Evolutionary conservation across 106 monocot species (phyloP), one percentile per base, ranked within the genome.

Genomic region (Vanilla planifolia): DNA sequence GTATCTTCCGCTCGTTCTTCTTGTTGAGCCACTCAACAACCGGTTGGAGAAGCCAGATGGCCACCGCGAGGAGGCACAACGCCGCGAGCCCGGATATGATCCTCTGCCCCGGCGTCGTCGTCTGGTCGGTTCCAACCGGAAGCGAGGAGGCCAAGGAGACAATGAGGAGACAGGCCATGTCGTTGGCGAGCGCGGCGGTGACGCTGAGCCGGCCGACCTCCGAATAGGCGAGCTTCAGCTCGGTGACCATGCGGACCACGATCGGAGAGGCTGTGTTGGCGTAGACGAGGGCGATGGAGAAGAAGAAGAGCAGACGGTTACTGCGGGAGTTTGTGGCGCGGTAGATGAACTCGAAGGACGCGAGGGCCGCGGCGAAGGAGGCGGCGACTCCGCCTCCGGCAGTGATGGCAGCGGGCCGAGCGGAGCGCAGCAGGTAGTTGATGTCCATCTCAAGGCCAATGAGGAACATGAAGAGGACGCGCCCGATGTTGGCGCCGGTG

Each of bases 371-470:
- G 50, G 46, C 25, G 26, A 71, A 19, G 36, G 34, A 11, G 55
- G 61, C 6, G 6, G 24, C 2, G 13, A 40, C 14, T 0, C 36
- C 28, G 1, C 7, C 36, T 5, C 27, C 28, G 10, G 29, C 29
- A n/a, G 30, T 13, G 41, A 29, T 26, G n/a, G 44, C 5, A 56
- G 67, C 63, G n/a, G 35, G 55, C 14, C 68, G 39, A 15, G 69
- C 69, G 16, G 15, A 35, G 37, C 42, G 71, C 7, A 44, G 33
- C 41, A 67, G 30, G 48, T 56, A 48, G 24, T 21, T n/a, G 55
- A 68, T 29, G 57, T 78, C 78, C 14, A 78, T 37, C 64, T 70
- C 76, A 9, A 76, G 36, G 27, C 78, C 73, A 13, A 73, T 63
- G 42, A 78, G 6, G 53, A 78, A 63, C 78, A 73, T 72, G 67